Percentiles rank a stretch among this genome's conserved stretches.
Evolutionary conservation across 805 yeast genomes (phyloP).

Genomic region (Kuraishia molischiana): DNA sequence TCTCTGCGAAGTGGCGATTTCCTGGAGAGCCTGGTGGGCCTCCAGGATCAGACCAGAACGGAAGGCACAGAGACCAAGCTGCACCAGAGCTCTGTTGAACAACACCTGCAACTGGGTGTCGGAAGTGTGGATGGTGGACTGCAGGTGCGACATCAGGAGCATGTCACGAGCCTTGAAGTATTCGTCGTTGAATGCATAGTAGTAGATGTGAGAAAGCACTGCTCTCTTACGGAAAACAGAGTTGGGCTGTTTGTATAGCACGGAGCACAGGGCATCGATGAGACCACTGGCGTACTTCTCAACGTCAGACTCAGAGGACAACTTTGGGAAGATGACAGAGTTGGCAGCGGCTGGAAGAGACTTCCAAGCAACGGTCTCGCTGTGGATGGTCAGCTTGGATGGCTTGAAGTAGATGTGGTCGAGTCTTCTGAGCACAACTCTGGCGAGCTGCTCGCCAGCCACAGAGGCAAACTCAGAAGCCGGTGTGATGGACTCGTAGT

Average conservation of each 20-base stretch:
- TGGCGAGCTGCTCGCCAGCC: conserved; percentile 50
- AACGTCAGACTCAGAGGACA: conserved; percentile 18
- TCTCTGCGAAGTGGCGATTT: conserved; percentile 77
- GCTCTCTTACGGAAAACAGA: conserved; percentile 73
- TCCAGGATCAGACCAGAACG: conserved; percentile 79
- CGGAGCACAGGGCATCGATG: conserved; percentile 54
- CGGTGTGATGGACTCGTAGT: conserved; percentile 59
- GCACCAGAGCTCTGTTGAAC: conserved; percentile 92
- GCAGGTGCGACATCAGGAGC: conserved; percentile 79
- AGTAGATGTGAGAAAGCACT: conserved; percentile 76
- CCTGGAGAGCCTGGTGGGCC: conserved; percentile 78
- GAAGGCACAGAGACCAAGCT: conserved; percentile 93
- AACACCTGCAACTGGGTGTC: conserved; percentile 84
- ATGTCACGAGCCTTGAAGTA: conserved; percentile 82
- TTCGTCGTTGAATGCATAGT: conserved; percentile 81
- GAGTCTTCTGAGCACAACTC: conserved; percentile 74
- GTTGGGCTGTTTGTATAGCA: conserved; percentile 58
- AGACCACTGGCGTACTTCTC: conserved; percentile 39
- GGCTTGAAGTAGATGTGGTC: conserved; percentile 95
- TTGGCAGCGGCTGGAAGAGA: conserved; percentile 26
- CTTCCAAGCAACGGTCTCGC: conserved; percentile 74
- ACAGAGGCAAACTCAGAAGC: conserved; percentile 29
- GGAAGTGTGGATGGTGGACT: conserved; percentile 71
- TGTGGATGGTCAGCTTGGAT: conserved; percentile 51
- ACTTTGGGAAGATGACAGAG: conserved; percentile 25